Evolutionary conservation across 2,329 filamentous ascomycete genomes (phyloP), one percentile per base, ranked within the genome.

Genomic region (Teratosphaeria pseudoeucalypti): DNA sequence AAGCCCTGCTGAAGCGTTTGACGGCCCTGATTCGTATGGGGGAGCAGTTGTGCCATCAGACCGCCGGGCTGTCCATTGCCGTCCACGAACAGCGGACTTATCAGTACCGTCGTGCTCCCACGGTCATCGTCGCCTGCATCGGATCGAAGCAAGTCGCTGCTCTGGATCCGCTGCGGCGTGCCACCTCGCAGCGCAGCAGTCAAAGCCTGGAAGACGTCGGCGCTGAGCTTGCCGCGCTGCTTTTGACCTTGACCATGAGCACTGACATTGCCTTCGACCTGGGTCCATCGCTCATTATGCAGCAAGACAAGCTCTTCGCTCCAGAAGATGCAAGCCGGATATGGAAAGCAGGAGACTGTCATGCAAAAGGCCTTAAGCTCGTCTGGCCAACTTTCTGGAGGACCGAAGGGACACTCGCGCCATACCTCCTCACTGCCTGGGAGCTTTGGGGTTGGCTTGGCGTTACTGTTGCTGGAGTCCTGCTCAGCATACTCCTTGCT

Each of bases 321-420:
- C 75, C 76, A 78, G 63, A 77, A 77, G 26, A 78, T 68, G 52
- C 74, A 75, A 2, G 74, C 66, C 11, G 74, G 73, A 60, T 78
- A 75, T 11, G 72, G 67, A 55, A 79, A 71, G 12, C 75, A 72
- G 19, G 74, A 67, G 19, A 77, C 62, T 32, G 74, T 76, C 6
- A 58, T 29, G 39, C 60, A 59, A 39, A 67, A 64, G 9, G 64
- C 58, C 54, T 66, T 66, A 10, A 73, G 59, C 1, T 71, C 52
- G 3, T 60, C n/a, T 0, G 74, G 69, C 76, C 76, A 77, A 26
- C 64, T 59, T 1, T 71, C 62, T 29, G 69, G 70, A 6, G 66
- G 59, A 1, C 75, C 75, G 4, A 77, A 59, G 3, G 65, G 19
- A 10, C 70, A 64, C 2, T 66, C 55, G 12, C 62, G 58, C 59